Percentiles rank a stretch among this genome's conserved stretches.
Evolutionary conservation across 2,329 filamentous ascomycete species (phyloP).

Genomic region (Fusarium pilosicola): DNA sequence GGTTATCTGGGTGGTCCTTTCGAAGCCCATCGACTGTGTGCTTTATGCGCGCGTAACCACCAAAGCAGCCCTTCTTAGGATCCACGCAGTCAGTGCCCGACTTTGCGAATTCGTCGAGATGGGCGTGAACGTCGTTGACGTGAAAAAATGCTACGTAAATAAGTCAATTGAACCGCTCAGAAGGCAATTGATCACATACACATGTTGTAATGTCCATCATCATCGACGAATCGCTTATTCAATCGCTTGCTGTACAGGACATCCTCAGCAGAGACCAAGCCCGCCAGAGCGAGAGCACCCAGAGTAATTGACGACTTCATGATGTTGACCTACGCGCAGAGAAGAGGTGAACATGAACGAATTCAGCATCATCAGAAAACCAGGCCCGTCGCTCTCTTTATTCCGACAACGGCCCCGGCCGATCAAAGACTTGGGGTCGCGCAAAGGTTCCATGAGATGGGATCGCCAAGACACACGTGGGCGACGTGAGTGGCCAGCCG

Average conservation of each 20-base stretch:
- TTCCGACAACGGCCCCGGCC: not conserved
- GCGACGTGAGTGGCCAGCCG: constrained; percentile 37
- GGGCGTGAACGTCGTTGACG: constrained; percentile 75
- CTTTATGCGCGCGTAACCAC: constrained; percentile 73
- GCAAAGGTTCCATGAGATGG: constrained; percentile 26
- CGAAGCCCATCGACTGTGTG: constrained; percentile 66
- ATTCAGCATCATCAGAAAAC: not conserved
- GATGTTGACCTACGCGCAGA: not conserved
- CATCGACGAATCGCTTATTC: constrained; percentile 60
- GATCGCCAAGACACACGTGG: constrained; percentile 44
- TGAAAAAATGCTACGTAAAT: constrained; percentile 67
- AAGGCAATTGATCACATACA: constrained; percentile 46
- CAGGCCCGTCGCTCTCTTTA: constrained; percentile 31
- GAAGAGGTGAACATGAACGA: not conserved
- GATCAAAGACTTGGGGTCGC: constrained; percentile 17
- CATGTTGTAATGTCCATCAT: constrained; percentile 63
- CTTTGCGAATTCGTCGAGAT: constrained; percentile 70
- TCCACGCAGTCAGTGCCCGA: constrained; percentile 70
- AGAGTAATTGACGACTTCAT: constrained; percentile 41
- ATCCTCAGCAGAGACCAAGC: constrained; percentile 54
- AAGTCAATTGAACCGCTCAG: not conserved
- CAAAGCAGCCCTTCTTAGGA: constrained; percentile 67
- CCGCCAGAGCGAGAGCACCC: constrained; percentile 40
- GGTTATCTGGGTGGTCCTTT: constrained; percentile 66
- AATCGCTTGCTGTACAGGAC: constrained; percentile 60